Evolutionary conservation across 345 rosid species (phyloP), one percentile per base, ranked within the genome.

Genomic region (Alliaria petiolata): DNA sequence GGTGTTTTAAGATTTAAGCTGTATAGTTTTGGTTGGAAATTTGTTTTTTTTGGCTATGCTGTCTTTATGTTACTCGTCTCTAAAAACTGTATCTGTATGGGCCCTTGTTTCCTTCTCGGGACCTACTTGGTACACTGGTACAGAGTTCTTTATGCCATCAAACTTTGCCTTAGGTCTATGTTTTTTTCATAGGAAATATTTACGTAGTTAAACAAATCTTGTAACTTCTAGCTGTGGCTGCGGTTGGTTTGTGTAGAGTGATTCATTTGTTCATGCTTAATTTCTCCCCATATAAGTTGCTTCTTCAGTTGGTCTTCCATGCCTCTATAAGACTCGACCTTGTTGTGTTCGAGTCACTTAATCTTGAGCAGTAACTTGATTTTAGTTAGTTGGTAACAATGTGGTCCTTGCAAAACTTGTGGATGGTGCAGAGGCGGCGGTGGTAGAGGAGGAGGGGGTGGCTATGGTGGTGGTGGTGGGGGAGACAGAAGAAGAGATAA

Each of bases 401-500:
- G 77, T 65, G 61, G 53, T 57, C 10, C 13, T 66, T 62, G 43
- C 31, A 17, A 45, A 70, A 61, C 16, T 58, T 79, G 44, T 68
- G 72, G 54, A 56, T 78, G 62, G 50, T 65, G 71, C 88, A 86
- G 81, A 73, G 81, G 81, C 4, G 81, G 81, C 8, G 81, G 81
- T 49, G 78, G 81, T 33, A 61, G 81, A 72, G 77, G 97, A 34
- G 87, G 86, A 26, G 72, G 78, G 1, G 83, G 96, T 57, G 81
- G 85, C 75, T 90, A 91, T 31, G 87, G 89, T 62, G 92, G 96
- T 62, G 95, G 97, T 31, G 87, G 89, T 62, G 92, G 96, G 65
- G 95, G 97, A 72, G 98, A 86, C 67, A 85, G 99, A 67, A 89
- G 91, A 76, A 87, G 92, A 68, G 92, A 90, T 65, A 86, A 79